These are phyloP conservation scores for Epichloe elymi DNA, from an alignment of 2,329 filamentous ascomycete genomes.

Conservation along the genomic window DNA sequence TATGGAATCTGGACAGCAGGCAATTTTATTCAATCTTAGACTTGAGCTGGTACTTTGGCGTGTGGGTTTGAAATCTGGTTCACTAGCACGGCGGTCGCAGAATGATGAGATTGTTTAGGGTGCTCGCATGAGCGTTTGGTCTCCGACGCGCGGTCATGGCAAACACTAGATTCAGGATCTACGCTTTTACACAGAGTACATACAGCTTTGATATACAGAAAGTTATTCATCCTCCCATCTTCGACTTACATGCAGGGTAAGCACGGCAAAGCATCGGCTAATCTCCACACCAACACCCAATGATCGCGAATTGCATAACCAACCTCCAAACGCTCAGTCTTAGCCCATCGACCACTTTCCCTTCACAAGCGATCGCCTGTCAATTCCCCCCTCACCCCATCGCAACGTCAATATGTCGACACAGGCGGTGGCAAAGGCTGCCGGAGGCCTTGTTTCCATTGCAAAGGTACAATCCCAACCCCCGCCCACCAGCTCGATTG, in stretches of 20 bases:
- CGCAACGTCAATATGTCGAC: slow-evolving; percentile 41
- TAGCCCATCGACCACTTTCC: slow-evolving; percentile 1
- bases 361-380: slow-evolving; percentile 4
- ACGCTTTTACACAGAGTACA: no score
- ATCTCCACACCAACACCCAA: slow-evolving; percentile 1
- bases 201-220: no score
- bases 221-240: not conserved
- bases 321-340: slow-evolving; percentile 2
- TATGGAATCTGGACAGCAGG: not conserved
- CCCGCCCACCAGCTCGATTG: not conserved
- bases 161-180: no score
- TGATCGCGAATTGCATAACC: slow-evolving; percentile 6
- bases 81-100: no score
- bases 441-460: slow-evolving; percentile 40
- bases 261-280: slow-evolving; percentile 10
- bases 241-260: not conserved
- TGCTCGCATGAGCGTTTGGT: no score
- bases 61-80: not conserved
- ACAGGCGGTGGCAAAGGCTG: slow-evolving; percentile 44
- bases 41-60: no score
- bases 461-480: slow-evolving; percentile 34
- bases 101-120: no score
- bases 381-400: not conserved
- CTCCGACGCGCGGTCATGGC: no score
- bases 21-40: not conserved